Evolutionary conservation across 768 basidiomycete species (phyloP).

Genomic region (Grammothele lineata): DNA sequence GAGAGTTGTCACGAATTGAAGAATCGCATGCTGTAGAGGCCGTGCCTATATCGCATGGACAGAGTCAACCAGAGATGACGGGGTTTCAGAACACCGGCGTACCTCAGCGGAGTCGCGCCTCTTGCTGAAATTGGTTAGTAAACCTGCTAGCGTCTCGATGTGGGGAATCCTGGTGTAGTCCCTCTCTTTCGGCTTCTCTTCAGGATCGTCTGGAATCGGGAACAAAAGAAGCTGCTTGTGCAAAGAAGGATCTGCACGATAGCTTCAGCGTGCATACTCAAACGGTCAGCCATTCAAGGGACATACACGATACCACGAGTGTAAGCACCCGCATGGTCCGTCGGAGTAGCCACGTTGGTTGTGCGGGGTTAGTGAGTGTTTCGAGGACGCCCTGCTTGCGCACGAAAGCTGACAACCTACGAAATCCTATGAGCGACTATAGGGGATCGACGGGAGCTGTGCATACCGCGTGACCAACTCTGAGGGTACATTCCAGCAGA

Average conservation of each 20-base stretch:
- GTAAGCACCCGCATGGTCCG: slow-evolving; percentile 47
- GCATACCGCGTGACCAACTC: slow-evolving; percentile 37
- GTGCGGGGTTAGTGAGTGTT: slow-evolving; percentile 45
- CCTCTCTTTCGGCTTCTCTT: neutral
- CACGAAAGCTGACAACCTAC: slow-evolving; percentile 37
- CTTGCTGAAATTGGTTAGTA: slow-evolving; percentile 24
- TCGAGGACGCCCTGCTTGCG: slow-evolving; percentile 39
- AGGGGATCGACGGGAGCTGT: no score
- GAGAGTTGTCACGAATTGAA: slow-evolving; percentile 39
- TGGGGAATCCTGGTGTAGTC: slow-evolving; percentile 24
- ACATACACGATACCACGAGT: slow-evolving; percentile 52
- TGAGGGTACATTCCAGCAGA: slow-evolving; percentile 46
- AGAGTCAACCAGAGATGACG: neutral
- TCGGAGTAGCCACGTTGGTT: slow-evolving; percentile 48
- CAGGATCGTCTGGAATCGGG: slow-evolving; percentile 6
- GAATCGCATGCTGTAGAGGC: slow-evolving; percentile 31
- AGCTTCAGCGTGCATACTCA: neutral
- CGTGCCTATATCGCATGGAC: slow-evolving; percentile 29
- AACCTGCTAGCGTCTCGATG: slow-evolving; percentile 26
- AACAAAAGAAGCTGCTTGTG: slow-evolving; percentile 18
- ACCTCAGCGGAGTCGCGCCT: slow-evolving; percentile 23
- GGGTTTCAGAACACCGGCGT: neutral
- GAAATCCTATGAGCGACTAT: no score
- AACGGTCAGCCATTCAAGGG: slow-evolving; percentile 2
- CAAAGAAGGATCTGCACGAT: slow-evolving; percentile 4